Conservation (phyloP, 1,284 basidiomycete genomes). For the Cutaneotrichosporon dermatis region DNA sequence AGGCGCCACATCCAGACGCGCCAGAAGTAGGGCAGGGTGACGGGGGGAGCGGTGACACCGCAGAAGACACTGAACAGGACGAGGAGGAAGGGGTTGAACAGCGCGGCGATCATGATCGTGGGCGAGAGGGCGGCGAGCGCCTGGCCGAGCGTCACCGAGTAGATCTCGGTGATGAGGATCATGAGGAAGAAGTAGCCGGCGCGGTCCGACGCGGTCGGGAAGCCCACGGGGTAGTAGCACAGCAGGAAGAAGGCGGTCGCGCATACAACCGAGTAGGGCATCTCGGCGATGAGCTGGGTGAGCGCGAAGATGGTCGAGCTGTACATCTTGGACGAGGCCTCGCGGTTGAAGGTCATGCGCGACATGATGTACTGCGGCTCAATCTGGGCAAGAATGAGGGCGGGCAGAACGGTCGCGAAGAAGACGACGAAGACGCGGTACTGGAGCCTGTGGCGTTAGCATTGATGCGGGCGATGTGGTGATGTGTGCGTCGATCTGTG, state of each 20-base stretch:
- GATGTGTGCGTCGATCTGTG: no score
- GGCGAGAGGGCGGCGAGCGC: slow-evolving; percentile 65
- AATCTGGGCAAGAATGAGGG: slow-evolving; percentile 53
- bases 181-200: slow-evolving; percentile 53
- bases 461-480: no score
- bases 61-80: slow-evolving; percentile 68
- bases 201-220: slow-evolving; percentile 31
- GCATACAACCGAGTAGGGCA: slow-evolving; percentile 60
- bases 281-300: slow-evolving; percentile 74
- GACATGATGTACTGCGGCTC: slow-evolving; percentile 83
- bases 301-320: slow-evolving; percentile 63
- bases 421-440: slow-evolving; percentile 68
- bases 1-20: slow-evolving; percentile 53
- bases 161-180: slow-evolving; percentile 69
- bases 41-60: slow-evolving; percentile 69
- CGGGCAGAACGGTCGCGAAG: slow-evolving; percentile 45
- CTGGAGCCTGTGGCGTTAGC: slow-evolving; percentile 60
- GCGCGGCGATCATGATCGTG: slow-evolving; percentile 61
- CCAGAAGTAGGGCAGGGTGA: slow-evolving; percentile 65
- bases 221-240: slow-evolving; percentile 44
- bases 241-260: slow-evolving; percentile 69
- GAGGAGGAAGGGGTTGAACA: slow-evolving; percentile 74
- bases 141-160: slow-evolving; percentile 70
- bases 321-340: slow-evolving; percentile 54
- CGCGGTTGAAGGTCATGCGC: slow-evolving; percentile 57